Evolutionary conservation across 129 eudicot genomes (phyloP).

Genomic region (Logfia minima): DNA sequence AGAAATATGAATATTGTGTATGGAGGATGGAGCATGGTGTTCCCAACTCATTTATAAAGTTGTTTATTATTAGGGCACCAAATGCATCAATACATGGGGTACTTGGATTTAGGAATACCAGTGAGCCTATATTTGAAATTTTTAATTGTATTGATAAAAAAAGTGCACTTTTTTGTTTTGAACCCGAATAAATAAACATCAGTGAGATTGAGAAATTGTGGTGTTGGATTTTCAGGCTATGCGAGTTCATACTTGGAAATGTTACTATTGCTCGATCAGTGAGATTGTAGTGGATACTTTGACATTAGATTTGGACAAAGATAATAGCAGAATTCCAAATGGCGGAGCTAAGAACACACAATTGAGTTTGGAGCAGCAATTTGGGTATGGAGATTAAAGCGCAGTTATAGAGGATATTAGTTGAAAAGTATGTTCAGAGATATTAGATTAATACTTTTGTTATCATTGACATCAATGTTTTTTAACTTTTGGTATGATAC

Average conservation of each 20-base stretch:
- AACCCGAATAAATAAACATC: background rate
- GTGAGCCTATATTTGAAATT: background rate
- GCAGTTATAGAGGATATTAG: background rate
- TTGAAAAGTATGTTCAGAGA: background rate
- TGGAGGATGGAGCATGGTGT: background rate
- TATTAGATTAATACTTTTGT: background rate
- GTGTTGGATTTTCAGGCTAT: background rate
- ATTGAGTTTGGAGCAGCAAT: background rate
- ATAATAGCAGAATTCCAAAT: background rate
- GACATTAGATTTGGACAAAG: background rate
- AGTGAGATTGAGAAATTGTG: background rate
- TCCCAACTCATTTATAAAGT: background rate
- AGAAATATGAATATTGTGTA: background rate
- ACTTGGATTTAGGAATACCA: background rate
- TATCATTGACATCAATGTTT: background rate
- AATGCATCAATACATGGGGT: background rate
- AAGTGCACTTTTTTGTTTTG: background rate
- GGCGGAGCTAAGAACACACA: background rate
- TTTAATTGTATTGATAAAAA: background rate
- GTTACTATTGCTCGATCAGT: background rate
- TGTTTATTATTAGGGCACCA: background rate
- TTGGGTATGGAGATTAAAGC: background rate
- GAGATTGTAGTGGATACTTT: background rate
- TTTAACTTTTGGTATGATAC: background rate
- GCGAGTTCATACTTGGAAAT: slow-evolving; percentile 8